Evolutionary conservation across 306 rosid genomes (phyloP), one percentile per base, ranked within the genome.

Genomic region (Hippophae rhamnoides): DNA sequence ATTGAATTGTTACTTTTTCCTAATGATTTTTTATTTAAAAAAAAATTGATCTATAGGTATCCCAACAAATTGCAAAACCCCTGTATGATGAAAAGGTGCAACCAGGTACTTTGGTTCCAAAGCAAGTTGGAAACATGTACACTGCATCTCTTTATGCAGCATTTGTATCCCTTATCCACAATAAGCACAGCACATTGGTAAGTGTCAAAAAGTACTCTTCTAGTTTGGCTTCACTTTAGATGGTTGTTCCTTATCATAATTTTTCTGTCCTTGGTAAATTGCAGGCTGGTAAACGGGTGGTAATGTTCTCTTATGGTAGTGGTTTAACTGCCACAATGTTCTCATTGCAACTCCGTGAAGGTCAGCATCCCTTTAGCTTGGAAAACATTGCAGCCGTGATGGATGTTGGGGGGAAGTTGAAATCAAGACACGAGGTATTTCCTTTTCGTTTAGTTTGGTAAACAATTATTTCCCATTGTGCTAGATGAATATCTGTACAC

Each of bases 61-160:
- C 89, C 69, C 99, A 93, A 70, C 97, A 86, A 82, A 82, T 77
- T 74, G 95, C 95, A 14, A 93, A 88, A 75, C 81, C 96, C 42
- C 69, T 93, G 23, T 86, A 69, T n/a, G 85, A 86, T 58, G 83
- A 69, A 51, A 93, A 88, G 88, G 95, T 93, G 57, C 95, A 82
- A 68, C 99, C 97, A 61, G 64, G 90, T 59, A 93, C 97, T 68
- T 82, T 86, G 79, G 12, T 93, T 52, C 99, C 99, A 52, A 93
- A 93, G 81, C 90, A 84, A 88, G 86, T 88, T 14, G 99, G 99
- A 65, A 93, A 93, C 81, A 88, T 93, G 97, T 93, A 93, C 78
- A 93, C 99, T 27, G 99, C 99, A n/a, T 93, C 99, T 64, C 77
- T 93, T 54, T 93, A 93, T 67, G 99, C 99, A 38, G 99, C 99